Base-by-base conservation (phyloP, 352 stramenopile species). In the Globisporangium radiosum region DNA sequence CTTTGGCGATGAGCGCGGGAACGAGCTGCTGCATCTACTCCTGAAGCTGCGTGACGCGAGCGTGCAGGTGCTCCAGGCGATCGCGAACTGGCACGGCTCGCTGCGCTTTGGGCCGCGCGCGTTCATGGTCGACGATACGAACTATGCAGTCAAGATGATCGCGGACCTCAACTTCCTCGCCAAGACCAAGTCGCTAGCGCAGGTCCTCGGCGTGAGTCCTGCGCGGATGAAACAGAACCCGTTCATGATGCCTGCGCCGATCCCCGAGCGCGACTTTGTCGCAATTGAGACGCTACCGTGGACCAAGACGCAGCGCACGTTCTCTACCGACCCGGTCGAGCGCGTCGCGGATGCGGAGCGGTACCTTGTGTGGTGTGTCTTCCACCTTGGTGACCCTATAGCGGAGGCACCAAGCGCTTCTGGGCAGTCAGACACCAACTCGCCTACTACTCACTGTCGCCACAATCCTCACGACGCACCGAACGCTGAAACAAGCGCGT, bases 191-290 rank as follows among this genome's bases (percentile, higher is more conserved):
- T 62, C 65, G 5, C 66, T 94, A 4, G 69, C 74, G 4, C 51
- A 70, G 2, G 70, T 85, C 6, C 66, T 94, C 5, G 79, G 79
- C 15, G 71, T 94, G 19, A 74, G 82, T 15, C 63, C 78, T 8
- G 44, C 65, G 1, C 68, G 60, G 2, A 87, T 94, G 79, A 76
- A 76, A 54, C 78, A 89, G 48, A 94, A 94, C 51, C 85, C 85
- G 37, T 92, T 94, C 64, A 94, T 94, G 82, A 88, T 90, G 75
- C 81, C 85, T 19, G 58, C 69, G 19, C 70, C 81, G n/a, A 87
- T 88, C 59, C 56, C 75, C 6, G 75, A 85, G 47, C 76, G 78
- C 13, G 75, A 87, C 45, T 86, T 91, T 33, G 42, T 57, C 38
- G 58, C 61, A 14, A 19, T 81, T 15, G 57, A 69, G 44, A 47